These are phyloP conservation scores for Talaromyces amestolkiae DNA, from an alignment of 2,329 filamentous ascomycete genomes.

Conservation along the genomic window DNA sequence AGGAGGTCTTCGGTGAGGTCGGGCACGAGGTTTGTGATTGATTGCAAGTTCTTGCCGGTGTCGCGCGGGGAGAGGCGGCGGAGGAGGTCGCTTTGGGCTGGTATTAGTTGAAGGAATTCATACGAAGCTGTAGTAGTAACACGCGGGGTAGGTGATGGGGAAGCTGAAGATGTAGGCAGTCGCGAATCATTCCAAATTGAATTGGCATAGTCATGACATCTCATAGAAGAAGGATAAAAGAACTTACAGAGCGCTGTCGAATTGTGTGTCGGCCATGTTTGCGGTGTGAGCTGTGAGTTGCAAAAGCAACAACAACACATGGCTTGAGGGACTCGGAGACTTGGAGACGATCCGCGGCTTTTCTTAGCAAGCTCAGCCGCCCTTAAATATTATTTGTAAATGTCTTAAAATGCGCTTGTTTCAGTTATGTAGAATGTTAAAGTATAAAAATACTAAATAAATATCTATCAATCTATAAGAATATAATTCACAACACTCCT, in stretches of 20 bases:
- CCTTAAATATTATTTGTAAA: no score
- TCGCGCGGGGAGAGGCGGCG: slow-evolving; percentile 94
- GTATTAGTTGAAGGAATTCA: neutral
- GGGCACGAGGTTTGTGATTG: slow-evolving; percentile 83
- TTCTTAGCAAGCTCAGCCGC: no score
- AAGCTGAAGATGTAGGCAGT: neutral
- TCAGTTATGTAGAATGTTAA: no score
- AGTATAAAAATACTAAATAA: no score
- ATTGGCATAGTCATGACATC: neutral
- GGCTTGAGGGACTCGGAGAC: neutral
- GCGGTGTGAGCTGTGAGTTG: slow-evolving; percentile 16
- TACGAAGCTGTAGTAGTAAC: neutral
- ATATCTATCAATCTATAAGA: no score
- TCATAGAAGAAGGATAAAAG: neutral
- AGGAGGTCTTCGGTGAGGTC: slow-evolving; percentile 96
- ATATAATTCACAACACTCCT: no score
- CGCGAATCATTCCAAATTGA: neutral
- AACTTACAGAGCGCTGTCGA: slow-evolving; percentile 52
- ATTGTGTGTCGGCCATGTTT: slow-evolving; percentile 49
- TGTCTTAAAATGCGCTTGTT: no score
- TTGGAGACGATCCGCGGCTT: slow-evolving; percentile 19
- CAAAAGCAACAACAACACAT: slow-evolving; percentile 6
- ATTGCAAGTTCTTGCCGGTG: slow-evolving; percentile 81
- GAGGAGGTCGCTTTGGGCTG: slow-evolving; percentile 76
- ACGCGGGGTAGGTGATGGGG: slow-evolving; percentile 8